These are phyloP conservation scores for Pseudogymnoascus sp. DNA, from an alignment of 2,329 filamentous ascomycete species.

Conservation along the genomic window DNA sequence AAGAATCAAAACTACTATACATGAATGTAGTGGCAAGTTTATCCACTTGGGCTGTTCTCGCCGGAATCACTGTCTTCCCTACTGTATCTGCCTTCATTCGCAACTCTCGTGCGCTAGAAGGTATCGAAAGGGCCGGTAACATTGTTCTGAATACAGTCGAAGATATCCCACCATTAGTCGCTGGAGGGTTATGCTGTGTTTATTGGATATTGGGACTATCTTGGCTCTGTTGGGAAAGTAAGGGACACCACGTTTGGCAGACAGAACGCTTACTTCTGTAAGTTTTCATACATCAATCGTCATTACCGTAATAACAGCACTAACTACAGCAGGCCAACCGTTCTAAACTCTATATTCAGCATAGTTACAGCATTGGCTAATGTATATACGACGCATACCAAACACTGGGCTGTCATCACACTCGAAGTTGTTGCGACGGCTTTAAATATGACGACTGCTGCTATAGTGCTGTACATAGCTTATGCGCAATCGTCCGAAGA, in stretches of 20 bases:
- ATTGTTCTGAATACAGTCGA: slow-evolving; percentile 19
- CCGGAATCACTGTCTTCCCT: slow-evolving; percentile 26
- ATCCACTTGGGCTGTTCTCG: slow-evolving; percentile 24
- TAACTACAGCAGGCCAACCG: slow-evolving; percentile 18
- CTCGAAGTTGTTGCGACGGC: background rate
- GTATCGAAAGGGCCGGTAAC: slow-evolving; percentile 12
- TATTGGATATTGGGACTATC: slow-evolving; percentile 19
- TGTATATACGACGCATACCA: slow-evolving; percentile 21
- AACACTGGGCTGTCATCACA: background rate
- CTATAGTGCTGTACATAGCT: background rate
- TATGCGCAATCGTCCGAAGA: background rate
- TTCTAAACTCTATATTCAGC: slow-evolving; percentile 23
- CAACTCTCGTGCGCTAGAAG: slow-evolving; percentile 11
- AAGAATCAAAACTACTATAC: background rate
- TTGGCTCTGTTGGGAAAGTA: background rate
- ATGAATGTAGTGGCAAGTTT: slow-evolving; percentile 23
- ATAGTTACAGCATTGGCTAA: slow-evolving; percentile 24
- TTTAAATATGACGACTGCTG: background rate
- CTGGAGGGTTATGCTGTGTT: slow-evolving; percentile 18
- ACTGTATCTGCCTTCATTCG: slow-evolving; percentile 23
- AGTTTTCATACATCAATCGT: slow-evolving; percentile 3
- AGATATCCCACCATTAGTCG: slow-evolving; percentile 21
- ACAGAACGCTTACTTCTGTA: slow-evolving; percentile 23
- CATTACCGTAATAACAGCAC: background rate
- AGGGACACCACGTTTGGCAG: slow-evolving; percentile 24